Conservation (phyloP, 2,329 filamentous ascomycete species). For the Aspergillus neoniger region DNA sequence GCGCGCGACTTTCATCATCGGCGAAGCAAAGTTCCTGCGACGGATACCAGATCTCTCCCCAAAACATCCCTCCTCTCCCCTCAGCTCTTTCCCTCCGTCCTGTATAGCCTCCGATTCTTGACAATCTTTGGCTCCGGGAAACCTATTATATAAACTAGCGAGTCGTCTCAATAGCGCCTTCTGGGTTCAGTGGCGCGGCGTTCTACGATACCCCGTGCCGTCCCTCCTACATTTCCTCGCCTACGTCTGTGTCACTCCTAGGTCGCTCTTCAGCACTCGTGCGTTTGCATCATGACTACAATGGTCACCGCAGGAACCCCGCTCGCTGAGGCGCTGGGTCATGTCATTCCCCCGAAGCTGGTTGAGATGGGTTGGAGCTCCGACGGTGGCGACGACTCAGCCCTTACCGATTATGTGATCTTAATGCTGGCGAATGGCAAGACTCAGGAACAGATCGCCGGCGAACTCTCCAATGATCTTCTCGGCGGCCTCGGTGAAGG, state of each 20-base stretch:
- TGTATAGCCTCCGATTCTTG: neutral
- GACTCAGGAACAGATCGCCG: conserved; percentile 82
- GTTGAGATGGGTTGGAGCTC: conserved; percentile 91
- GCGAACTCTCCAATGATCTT: conserved; percentile 84
- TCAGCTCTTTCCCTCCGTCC: neutral
- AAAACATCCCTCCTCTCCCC: conserved; percentile 3
- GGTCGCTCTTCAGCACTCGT: conserved; percentile 7
- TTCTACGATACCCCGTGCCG: neutral
- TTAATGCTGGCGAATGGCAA: conserved; percentile 97
- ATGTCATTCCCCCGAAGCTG: conserved; percentile 84
- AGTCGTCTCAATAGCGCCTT: neutral
- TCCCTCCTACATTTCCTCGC: conserved; percentile 5
- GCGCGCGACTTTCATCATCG: conserved; percentile 22
- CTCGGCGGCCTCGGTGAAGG: conserved; percentile 77
- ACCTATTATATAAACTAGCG: neutral
- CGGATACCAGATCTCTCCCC: neutral
- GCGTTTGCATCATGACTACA: conserved; percentile 64
- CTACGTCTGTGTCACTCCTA: neutral
- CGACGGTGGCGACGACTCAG: conserved; percentile 75
- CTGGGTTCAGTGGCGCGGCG: neutral
- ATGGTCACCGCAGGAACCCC: conserved; percentile 77
- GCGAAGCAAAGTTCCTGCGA: conserved; percentile 8
- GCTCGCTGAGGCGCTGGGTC: conserved; percentile 78
- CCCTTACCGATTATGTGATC: conserved; percentile 92
- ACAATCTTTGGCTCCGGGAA: neutral